Base-by-base conservation (phyloP, 176 grass and related monocot genomes). In the Rhipidocladum racemiflorum region DNA sequence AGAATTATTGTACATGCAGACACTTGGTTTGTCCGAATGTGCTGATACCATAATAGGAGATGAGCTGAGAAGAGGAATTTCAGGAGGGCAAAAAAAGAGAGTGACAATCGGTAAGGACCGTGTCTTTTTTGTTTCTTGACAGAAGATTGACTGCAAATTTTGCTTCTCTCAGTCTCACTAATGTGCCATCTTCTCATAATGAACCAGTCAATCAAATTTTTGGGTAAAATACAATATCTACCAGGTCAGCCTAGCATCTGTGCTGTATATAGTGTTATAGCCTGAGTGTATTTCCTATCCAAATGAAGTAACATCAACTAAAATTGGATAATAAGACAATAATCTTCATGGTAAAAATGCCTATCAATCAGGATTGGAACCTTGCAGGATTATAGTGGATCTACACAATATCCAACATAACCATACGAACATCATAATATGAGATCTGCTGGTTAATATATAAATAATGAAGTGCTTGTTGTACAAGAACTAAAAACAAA, bases 1-100 rank as follows among this genome's bases (percentile, higher is more conserved):
- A 53, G 28, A 70, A 83, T 35, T 50, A 51, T 75, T 64, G 21
- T 82, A 40, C 61, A 54, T 80, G 9, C 45, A 92, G 90, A 89
- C 84, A 18, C 68, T 92, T 53, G 87, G 87, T 24, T 17, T 92
- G 53, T 84, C 74, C 8, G 68, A 76, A 0, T 92, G 87, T 59
- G 83, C 87, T 11, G 87, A 92, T 42, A 87, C 62, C 32, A 29
- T 89, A 77, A 54, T 89, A 18, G 87, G 90, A 18, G 81, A 92
- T 65, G 60, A 68, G n/a, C 68, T 92, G 74, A 62, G 61, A 63
- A 88, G 90, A 57, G 83, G 87, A 0, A 81, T 92, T 35, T 92
- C 86, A 32, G 90, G 90, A 21, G 86, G 90, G 20, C 67, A 92
- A 59, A 92, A 65, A 61, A 92, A 89, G 61, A 75, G 87, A 62